A percentile compares a stretch with the other conserved stretches of the same genome.
These are phyloP conservation scores for Seiridium unicorne DNA, from an alignment of 2,329 filamentous ascomycete species.

Conservation along the genomic window DNA sequence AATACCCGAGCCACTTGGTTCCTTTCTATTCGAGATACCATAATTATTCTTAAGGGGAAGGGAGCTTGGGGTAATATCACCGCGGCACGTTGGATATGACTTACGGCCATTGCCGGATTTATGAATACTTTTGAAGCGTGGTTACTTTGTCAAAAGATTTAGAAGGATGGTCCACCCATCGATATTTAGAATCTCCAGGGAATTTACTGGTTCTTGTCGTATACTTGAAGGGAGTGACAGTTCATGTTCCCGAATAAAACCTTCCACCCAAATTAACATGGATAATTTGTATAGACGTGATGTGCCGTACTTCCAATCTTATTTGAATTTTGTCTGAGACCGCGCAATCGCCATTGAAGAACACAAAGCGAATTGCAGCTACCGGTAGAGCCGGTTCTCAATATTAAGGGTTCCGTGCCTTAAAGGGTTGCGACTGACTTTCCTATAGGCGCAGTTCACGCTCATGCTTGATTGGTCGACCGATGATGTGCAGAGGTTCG, in stretches of 20 bases:
- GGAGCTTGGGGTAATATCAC: constrained; percentile 6
- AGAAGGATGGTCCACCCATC: not conserved
- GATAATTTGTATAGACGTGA: no score
- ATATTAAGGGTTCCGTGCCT: no score
- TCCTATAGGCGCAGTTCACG: no score
- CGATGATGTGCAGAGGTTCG: no score
- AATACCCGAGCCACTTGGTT: constrained; percentile 8
- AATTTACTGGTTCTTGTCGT: constrained; percentile 3
- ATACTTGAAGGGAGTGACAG: not conserved
- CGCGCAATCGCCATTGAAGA: no score
- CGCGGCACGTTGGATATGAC: constrained; percentile 7
- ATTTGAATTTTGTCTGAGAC: no score
- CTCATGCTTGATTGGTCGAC: no score
- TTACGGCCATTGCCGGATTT: constrained; percentile 2
- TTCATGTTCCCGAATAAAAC: not conserved
- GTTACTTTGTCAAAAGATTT: constrained; percentile 1
- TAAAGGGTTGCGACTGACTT: no score
- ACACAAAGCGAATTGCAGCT: no score
- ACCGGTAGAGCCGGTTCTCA: no score
- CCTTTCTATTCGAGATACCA: constrained; percentile 8
- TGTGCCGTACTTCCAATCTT: no score
- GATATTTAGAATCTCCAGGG: not conserved
- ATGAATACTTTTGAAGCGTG: not conserved
- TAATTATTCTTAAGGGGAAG: constrained; percentile 5
- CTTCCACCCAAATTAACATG: no score